Evolutionary conservation across 192 early-diverging fungal species (phyloP), one percentile per base, ranked within the genome.

Genomic region (Backusella macrospora): DNA sequence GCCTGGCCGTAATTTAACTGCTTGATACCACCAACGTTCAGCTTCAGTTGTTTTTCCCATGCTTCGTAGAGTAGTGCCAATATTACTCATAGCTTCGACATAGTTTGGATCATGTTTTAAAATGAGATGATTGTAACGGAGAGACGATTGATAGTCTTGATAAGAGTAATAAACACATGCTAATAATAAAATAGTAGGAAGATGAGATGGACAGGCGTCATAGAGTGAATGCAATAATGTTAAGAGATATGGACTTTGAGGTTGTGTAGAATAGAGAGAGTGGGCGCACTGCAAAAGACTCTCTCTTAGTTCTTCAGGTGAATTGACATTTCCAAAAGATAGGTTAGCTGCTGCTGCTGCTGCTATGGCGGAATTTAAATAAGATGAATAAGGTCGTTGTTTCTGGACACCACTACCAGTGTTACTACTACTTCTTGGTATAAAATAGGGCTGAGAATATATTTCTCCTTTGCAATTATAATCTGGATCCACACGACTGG

Each of bases 41-140:
- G 95, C 94, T 70, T 93, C 89, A 1, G 81, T 47, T 7, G 85
- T 82, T 34, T 91, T 82, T 72, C 91, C 93, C 83, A 92, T 88
- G 66, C 89, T 93, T 38, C 93, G 88, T 75, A 94, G 83, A 2
- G 95, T 97, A 15, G 94, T 96, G 16, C 94, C 95, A 69, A 97
- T 91, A 77, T 97, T 96, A 59, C 90, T 93, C 88, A 93, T 95
- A 10, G 94, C 94, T 75, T 97, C 95, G 26, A 95, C 93, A 80
- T 95, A 96, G 68, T 90, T 85, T 29, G 92, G 88, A 80, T 97
- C 94, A 34, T 94, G 84, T 65, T 84, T 82, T 18, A 97, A 86
- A 59, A 97, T 97, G 5, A 84, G 76, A 62, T 94, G 84, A 83
- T 97, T 97, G 82, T 95, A 95, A 34, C 83, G 78, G 16, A 96